These are phyloP conservation scores for Hypoxylon sp. DNA, from an alignment of 2,329 filamentous ascomycete genomes.

Conservation along the genomic window DNA sequence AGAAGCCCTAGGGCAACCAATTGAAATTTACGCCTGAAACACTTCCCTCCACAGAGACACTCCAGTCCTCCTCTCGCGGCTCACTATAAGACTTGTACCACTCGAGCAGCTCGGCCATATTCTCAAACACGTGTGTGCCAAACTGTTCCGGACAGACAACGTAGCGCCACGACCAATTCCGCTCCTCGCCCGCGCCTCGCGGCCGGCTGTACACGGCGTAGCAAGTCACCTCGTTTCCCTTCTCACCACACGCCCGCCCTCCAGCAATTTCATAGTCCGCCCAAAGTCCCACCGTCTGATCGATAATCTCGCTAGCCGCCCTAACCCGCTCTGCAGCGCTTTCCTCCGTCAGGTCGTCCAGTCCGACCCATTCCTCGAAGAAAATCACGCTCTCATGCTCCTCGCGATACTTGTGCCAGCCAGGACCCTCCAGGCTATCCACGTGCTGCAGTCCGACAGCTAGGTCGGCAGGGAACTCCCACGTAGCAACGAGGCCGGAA, in stretches of 20 bases:
- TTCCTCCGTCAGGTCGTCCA: not conserved
- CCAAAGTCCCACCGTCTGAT: not conserved
- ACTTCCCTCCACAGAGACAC: slow-evolving; percentile 2
- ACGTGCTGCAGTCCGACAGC: slow-evolving; percentile 9
- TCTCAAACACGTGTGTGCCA: slow-evolving; percentile 11
- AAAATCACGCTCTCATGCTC: slow-evolving; percentile 6
- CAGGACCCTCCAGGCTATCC: slow-evolving; percentile 3
- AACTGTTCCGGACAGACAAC: slow-evolving; percentile 9
- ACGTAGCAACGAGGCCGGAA: not conserved
- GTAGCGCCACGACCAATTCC: slow-evolving; percentile 14
- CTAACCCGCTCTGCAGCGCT: not conserved
- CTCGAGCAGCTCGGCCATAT: slow-evolving; percentile 7
- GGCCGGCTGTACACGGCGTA: slow-evolving; percentile 4
- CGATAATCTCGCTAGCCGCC: not conserved
- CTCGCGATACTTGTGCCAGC: slow-evolving; percentile 10
- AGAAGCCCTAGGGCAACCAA: no score
- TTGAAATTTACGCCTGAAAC: not conserved
- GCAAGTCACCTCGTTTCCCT: slow-evolving; percentile 9
- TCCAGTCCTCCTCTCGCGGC: slow-evolving; percentile 2
- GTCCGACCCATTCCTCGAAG: slow-evolving; percentile 6
- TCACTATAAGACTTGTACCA: slow-evolving; percentile 11
- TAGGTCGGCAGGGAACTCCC: slow-evolving; percentile 10
- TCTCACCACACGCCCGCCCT: not conserved
- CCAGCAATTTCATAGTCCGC: slow-evolving; percentile 4
- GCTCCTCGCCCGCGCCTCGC: not conserved